These are phyloP conservation scores for Vinca minor DNA, from an alignment of 257 asterid genomes.

Conservation along the genomic window DNA sequence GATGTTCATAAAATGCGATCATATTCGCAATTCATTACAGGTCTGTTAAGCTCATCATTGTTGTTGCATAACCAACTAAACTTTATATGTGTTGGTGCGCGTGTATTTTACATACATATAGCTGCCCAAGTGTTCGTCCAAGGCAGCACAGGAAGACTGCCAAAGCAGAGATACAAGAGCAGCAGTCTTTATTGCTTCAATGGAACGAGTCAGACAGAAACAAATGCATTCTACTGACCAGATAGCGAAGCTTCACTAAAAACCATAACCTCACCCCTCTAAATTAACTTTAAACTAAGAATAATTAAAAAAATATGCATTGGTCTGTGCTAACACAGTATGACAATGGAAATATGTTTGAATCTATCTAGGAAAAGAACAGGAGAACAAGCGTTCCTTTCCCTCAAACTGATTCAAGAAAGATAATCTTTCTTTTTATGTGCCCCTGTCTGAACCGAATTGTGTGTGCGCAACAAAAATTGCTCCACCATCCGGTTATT, in stretches of 20 bases:
- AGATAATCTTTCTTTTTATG: neutral
- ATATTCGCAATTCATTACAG: conserved; percentile 43
- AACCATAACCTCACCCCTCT: too few species aligned
- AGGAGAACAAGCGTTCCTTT: conserved; percentile 9
- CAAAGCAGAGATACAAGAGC: conserved; percentile 10
- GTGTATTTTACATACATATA: conserved; percentile 8
- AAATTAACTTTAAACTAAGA: too few species aligned
- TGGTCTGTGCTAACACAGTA: too few species aligned
- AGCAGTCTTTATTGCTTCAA: conserved; percentile 30
- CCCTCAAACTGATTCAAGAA: conserved; percentile 17
- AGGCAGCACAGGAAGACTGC: neutral
- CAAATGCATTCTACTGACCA: conserved; percentile 23
- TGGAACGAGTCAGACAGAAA: conserved; percentile 30
- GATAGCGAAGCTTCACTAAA: conserved; percentile 27
- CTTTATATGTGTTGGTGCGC: neutral
- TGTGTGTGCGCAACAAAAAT: conserved; percentile 7
- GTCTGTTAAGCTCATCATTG: conserved; percentile 34
- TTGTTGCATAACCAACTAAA: neutral
- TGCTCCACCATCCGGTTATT: conserved; percentile 20
- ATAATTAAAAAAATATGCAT: too few species aligned
- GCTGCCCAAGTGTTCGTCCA: conserved; percentile 18
- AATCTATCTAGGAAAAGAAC: conserved; percentile 23
- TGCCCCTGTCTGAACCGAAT: conserved; percentile 25
- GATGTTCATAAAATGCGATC: conserved; percentile 38
- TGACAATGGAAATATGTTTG: neutral